Conservation (phyloP, 2,329 filamentous ascomycete genomes). For the Gaeumannomyces sp. region DNA sequence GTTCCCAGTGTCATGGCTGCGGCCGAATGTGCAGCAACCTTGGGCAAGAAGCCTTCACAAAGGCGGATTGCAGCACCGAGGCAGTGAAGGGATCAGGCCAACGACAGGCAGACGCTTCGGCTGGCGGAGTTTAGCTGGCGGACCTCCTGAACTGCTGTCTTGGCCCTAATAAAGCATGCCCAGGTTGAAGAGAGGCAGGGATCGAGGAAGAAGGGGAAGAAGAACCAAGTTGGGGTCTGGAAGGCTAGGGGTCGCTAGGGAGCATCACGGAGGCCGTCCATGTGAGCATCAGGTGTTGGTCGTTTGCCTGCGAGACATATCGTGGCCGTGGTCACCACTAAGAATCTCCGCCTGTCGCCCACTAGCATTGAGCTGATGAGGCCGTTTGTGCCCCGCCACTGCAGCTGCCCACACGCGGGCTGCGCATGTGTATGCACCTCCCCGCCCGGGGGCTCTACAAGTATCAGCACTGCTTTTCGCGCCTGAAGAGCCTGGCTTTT, state of each 20-base stretch:
- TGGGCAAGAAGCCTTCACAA: neutral
- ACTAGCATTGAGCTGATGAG: neutral
- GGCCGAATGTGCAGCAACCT: neutral
- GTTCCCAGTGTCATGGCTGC: slow-evolving; percentile 27
- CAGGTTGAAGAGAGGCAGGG: neutral
- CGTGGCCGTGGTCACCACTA: neutral
- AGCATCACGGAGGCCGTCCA: neutral
- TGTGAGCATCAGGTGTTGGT: neutral
- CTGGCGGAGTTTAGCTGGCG: neutral
- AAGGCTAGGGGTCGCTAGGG: neutral
- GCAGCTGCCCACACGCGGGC: neutral
- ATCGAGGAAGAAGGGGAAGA: neutral
- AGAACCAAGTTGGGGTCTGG: neutral
- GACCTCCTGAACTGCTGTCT: neutral
- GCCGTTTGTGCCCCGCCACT: neutral
- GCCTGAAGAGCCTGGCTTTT: neutral
- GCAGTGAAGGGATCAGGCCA: neutral
- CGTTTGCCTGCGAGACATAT: neutral
- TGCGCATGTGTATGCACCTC: neutral
- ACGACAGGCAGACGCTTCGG: too few relatives aligned
- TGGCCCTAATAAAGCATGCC: neutral
- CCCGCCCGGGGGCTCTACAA: neutral
- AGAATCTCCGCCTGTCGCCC: neutral
- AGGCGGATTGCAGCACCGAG: neutral
- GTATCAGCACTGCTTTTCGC: neutral